These are phyloP conservation scores for Xerocomellus chrysenteron DNA, from an alignment of 768 basidiomycete species.

Conservation along the genomic window DNA sequence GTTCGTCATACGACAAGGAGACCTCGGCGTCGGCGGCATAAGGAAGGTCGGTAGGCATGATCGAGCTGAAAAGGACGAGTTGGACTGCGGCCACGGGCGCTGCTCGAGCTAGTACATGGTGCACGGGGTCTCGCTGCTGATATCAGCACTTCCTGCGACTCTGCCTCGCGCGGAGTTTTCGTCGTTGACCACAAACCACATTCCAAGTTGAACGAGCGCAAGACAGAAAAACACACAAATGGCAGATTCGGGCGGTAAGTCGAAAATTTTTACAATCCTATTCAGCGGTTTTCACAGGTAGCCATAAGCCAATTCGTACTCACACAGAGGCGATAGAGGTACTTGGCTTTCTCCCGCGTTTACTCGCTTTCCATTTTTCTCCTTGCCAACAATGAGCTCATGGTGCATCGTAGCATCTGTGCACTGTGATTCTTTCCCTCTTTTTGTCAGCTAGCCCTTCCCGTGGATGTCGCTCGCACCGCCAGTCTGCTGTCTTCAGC, in stretches of 20 bases:
- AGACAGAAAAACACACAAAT: slow-evolving; percentile 30
- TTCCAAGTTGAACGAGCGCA: slow-evolving; percentile 8
- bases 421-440: slow-evolving; percentile 45
- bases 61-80: slow-evolving; percentile 12
- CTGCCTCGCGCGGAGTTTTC: slow-evolving; percentile 17
- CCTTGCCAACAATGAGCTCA: slow-evolving; percentile 54
- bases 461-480: slow-evolving; percentile 38
- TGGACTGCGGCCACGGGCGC: slow-evolving; percentile 11
- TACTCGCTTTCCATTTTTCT: slow-evolving; percentile 35
- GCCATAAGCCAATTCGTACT: slow-evolving; percentile 30
- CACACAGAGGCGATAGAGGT: slow-evolving; percentile 33
- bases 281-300: slow-evolving; percentile 28
- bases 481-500: slow-evolving; percentile 43
- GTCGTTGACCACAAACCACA: slow-evolving; percentile 26
- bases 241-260: slow-evolving; percentile 62
- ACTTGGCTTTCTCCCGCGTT: slow-evolving; percentile 36
- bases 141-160: slow-evolving; percentile 20
- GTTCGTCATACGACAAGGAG: slow-evolving; percentile 84
- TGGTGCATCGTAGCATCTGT: slow-evolving; percentile 50
- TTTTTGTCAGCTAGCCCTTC: slow-evolving; percentile 62
- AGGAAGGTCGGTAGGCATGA: slow-evolving; percentile 80
- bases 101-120: neutral
- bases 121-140: slow-evolving; percentile 25
- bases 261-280: slow-evolving; percentile 8
- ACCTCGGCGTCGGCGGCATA: slow-evolving; percentile 95